Percentiles rank a stretch among this genome's conserved stretches.
Evolutionary conservation across 768 basidiomycete genomes (phyloP).

Genomic region (Leccinum subgranulosum): DNA sequence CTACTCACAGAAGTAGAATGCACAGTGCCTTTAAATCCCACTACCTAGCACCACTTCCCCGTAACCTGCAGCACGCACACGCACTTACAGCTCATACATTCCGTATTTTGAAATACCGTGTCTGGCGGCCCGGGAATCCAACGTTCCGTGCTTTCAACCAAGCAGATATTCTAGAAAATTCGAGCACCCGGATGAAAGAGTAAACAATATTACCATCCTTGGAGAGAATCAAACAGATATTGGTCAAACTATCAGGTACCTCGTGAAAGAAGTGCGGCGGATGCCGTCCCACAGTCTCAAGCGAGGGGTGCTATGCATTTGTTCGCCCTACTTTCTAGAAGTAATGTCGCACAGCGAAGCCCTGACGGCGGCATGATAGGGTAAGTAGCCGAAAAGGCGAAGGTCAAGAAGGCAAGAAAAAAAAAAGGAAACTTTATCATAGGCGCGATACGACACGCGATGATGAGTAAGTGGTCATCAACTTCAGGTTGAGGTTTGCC

Average conservation of each 20-base stretch:
- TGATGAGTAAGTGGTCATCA: neutral
- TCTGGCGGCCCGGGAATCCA: neutral
- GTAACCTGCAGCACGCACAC: neutral
- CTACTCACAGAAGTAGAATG: neutral
- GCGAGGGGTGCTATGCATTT: slow-evolving; percentile 3
- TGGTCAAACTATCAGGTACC: slow-evolving; percentile 4
- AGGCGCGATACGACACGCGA: slow-evolving; percentile 2
- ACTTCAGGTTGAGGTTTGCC: slow-evolving; percentile 4
- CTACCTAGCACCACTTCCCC: neutral
- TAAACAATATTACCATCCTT: slow-evolving; percentile 6
- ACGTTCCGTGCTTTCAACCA: neutral
- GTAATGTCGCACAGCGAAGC: neutral
- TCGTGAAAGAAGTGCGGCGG: slow-evolving; percentile 7
- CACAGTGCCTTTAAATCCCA: neutral
- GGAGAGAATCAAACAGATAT: neutral
- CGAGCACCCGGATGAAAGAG: neutral
- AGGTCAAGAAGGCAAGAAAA: neutral
- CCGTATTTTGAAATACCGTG: neutral
- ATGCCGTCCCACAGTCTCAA: neutral
- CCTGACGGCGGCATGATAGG: slow-evolving; percentile 8
- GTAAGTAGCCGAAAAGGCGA: slow-evolving; percentile 11
- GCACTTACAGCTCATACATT: neutral
- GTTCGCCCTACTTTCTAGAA: slow-evolving; percentile 8
- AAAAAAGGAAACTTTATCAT: slow-evolving; percentile 11
- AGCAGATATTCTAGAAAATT: slow-evolving; percentile 1